A percentile compares a stretch with the other conserved stretches of the same genome.
Evolutionary conservation across 805 yeast genomes (phyloP).

Genomic region (Candida khao-thaluensis): DNA sequence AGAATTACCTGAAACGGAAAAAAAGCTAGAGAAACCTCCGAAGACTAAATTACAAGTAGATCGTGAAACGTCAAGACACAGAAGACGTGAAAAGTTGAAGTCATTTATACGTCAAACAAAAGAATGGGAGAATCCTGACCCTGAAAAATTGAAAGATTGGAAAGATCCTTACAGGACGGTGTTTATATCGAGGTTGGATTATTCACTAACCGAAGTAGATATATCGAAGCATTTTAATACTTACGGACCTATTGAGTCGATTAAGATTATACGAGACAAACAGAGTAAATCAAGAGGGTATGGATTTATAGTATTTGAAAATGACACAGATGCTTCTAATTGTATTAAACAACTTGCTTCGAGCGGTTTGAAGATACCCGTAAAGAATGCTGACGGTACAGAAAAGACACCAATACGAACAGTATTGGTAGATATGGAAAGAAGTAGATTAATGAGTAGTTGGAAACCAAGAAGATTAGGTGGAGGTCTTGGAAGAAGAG

Average conservation of each 20-base stretch:
- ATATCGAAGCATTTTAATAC: slow-evolving; percentile 57
- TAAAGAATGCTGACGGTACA: slow-evolving; percentile 31
- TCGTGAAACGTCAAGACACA: slow-evolving; percentile 9
- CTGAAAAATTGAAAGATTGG: slow-evolving; percentile 28
- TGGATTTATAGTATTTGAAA: slow-evolving; percentile 72
- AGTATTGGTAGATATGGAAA: slow-evolving; percentile 67
- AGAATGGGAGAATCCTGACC: slow-evolving; percentile 34
- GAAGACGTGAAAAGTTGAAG: slow-evolving; percentile 13
- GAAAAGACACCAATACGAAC: slow-evolving; percentile 37
- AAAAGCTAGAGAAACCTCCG: background rate
- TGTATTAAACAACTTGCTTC: slow-evolving; percentile 62
- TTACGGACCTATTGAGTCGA: slow-evolving; percentile 69
- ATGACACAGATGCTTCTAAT: slow-evolving; percentile 55
- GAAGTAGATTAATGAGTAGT: slow-evolving; percentile 62
- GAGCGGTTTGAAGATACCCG: slow-evolving; percentile 32
- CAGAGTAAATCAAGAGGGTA: slow-evolving; percentile 69
- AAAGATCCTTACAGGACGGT: slow-evolving; percentile 75
- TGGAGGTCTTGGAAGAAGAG: slow-evolving; percentile 91
- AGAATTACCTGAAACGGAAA: slow-evolving; percentile 6
- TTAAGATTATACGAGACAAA: slow-evolving; percentile 38
- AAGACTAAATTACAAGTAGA: slow-evolving; percentile 8
- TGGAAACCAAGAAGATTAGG: slow-evolving; percentile 80
- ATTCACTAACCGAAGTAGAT: slow-evolving; percentile 63
- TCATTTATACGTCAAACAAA: slow-evolving; percentile 24
- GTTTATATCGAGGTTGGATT: slow-evolving; percentile 72